Base-by-base conservation (phyloP, 441 rosid species). In the Erodium moschatum region DNA sequence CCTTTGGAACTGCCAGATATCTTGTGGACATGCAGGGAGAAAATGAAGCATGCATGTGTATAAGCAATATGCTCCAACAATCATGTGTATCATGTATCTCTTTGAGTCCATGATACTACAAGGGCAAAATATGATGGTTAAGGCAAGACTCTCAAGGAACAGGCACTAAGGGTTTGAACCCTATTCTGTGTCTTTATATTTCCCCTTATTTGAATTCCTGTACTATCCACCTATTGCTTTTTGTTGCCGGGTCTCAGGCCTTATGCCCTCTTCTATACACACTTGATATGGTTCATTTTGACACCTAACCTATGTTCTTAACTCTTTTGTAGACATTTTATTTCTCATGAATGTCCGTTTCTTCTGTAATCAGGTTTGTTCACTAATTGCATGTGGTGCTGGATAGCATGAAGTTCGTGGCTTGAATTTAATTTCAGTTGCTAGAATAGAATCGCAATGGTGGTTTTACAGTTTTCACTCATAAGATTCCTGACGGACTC, bases 401-500 rank as follows among this genome's bases (percentile, higher is more conserved):
- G 66, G 66, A n/a, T n/a, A 64, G 18, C 40, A 64, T 64, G 35
- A 29, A 13, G n/a, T 64, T 64, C 20, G 66, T 4, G 40, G 42
- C 31, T 31, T 64, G 66, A 58, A 10, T 58, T 27, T 7, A 27
- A 31, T 29, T 31, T 64, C 20, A 13, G 42, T 27, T 27, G 18
- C 11, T 4, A 29, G 19, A 66, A 60, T 73, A 76, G 80, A 35
- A 66, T 71, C 63, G 24, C 61, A 72, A 85, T 83, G 86, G 72
- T 85, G 67, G 84, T 73, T 52, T 65, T 81, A 61, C 80, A 75
- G 10, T 68, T 77, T 72, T 77, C 85, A 46, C 74, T 78, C 42
- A 62, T 74, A 35, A 76, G 80, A 69, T 68, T 79, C 81, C 56
- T 80, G 70, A 73, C 77, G 20, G 67, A 69, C 76, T 74, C 72